phyloP scores from a whole-genome alignment of 345 rosid species.

The Heritiera littoralis region DNA sequence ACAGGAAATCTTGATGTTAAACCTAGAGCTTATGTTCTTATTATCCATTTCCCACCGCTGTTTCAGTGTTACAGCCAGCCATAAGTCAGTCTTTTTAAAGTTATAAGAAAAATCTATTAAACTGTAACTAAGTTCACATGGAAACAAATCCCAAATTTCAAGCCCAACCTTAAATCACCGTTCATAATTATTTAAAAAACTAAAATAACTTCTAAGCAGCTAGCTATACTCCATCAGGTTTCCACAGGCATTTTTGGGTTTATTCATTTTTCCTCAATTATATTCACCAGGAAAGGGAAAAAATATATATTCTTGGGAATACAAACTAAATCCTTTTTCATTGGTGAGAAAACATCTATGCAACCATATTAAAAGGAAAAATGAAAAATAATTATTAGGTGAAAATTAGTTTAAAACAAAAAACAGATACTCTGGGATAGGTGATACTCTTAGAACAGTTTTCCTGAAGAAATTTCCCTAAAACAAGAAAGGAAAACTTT shows the following conservation, averaged over 20 bases:
- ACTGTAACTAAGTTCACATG: background rate
- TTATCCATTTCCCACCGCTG: background rate
- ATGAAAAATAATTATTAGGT: background rate
- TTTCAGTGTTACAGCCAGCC: background rate
- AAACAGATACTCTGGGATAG: no score
- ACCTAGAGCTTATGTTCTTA: background rate
- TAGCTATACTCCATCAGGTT: background rate
- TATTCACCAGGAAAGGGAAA: background rate
- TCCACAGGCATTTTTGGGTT: background rate
- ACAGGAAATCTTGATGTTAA: background rate
- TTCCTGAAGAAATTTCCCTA: background rate
- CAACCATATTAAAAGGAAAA: background rate
- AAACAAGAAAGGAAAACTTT: background rate
- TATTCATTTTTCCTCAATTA: background rate
- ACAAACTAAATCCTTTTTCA: background rate
- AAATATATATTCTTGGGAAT: background rate
- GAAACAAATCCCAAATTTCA: background rate
- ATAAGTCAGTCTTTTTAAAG: background rate
- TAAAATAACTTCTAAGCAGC: background rate
- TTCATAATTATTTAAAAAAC: background rate
- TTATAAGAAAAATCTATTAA: background rate
- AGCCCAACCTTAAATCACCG: background rate
- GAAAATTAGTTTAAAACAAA: background rate
- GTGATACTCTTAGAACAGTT: background rate
- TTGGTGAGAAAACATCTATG: background rate